Percentiles rank a stretch among this genome's conserved stretches.
phyloP scores from a whole-genome alignment of 83 land plant species.

The Isoetes engelmannii region DNA sequence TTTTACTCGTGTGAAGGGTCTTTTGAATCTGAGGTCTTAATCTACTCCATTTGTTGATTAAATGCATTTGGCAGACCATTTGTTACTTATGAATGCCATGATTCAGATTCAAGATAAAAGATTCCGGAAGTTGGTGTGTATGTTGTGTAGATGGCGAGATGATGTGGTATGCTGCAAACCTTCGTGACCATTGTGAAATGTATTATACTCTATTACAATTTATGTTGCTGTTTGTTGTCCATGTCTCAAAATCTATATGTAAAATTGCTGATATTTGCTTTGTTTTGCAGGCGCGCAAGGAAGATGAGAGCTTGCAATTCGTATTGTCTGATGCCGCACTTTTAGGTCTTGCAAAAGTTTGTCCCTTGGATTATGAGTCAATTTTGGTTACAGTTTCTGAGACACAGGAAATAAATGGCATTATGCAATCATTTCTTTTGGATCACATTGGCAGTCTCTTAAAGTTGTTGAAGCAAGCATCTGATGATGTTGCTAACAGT shows the following conservation, averaged over 20 bases:
- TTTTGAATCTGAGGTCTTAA: too few species aligned
- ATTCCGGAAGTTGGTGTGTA: background rate
- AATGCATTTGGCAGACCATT: background rate
- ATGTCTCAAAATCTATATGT: background rate
- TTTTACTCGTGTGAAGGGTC: constrained; percentile 29
- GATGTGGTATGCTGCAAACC: constrained; percentile 15
- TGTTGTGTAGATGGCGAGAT: constrained; percentile 15
- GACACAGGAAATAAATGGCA: background rate
- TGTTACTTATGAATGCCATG: background rate
- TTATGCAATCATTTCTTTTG: too few species aligned
- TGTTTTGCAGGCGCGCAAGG: constrained; percentile 67
- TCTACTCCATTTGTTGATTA: constrained; percentile 4
- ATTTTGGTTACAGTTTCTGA: constrained; percentile 35
- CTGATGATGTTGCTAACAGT: too few species aligned
- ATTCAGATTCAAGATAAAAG: background rate
- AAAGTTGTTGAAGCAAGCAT: too few species aligned
- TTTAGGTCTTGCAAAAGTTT: constrained; percentile 46
- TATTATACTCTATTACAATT: too few species aligned
- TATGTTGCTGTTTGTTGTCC: background rate
- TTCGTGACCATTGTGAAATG: too few species aligned
- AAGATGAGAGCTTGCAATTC: constrained; percentile 86
- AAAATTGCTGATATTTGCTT: constrained; percentile 4
- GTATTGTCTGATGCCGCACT: constrained; percentile 82
- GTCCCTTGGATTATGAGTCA: constrained; percentile 29
- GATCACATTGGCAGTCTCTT: too few species aligned